Percentiles rank a stretch among this genome's conserved stretches.
Conservation (phyloP, 2,329 filamentous ascomycete genomes). For the Rutstroemia sp. region DNA sequence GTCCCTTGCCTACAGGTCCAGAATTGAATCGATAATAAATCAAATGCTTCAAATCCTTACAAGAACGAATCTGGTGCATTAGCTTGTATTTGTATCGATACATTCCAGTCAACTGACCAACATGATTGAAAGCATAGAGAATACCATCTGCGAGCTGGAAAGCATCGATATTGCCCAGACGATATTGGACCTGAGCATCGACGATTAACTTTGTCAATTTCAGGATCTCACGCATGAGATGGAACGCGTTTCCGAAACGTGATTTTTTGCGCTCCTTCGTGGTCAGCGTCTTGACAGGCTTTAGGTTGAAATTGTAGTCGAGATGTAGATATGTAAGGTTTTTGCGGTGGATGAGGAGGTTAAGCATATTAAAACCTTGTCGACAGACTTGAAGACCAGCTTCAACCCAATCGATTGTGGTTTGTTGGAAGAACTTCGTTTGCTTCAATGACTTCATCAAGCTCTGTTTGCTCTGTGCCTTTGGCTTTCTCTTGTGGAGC, state of each 20-base stretch:
- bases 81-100: constrained; percentile 99
- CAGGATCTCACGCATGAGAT: constrained; percentile 96
- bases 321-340: constrained; percentile 97
- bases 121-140: constrained; percentile 98
- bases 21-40: constrained; percentile 99
- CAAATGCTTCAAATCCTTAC: constrained; percentile 97
- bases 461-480: constrained; percentile 92
- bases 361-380: constrained; percentile 99
- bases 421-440: constrained; percentile 99
- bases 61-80: constrained; percentile 98
- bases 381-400: constrained; percentile 96
- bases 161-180: constrained; percentile 94
- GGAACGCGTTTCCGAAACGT: constrained; percentile 97
- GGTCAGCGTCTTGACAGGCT: constrained; percentile 96
- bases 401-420: constrained; percentile 98
- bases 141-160: constrained; percentile 98
- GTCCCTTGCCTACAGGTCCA: constrained; percentile 91
- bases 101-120: constrained; percentile 97
- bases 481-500: constrained; percentile 89
- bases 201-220: constrained; percentile 96
- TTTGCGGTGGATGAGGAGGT: constrained; percentile 94
- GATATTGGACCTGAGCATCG: constrained; percentile 96
- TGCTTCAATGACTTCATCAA: constrained; percentile 83
- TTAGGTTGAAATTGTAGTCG: constrained; percentile 99
- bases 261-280: constrained; percentile 99